phyloP scores from a whole-genome alignment of 2,329 filamentous ascomycete species.

The Verticillium dahliae region DNA sequence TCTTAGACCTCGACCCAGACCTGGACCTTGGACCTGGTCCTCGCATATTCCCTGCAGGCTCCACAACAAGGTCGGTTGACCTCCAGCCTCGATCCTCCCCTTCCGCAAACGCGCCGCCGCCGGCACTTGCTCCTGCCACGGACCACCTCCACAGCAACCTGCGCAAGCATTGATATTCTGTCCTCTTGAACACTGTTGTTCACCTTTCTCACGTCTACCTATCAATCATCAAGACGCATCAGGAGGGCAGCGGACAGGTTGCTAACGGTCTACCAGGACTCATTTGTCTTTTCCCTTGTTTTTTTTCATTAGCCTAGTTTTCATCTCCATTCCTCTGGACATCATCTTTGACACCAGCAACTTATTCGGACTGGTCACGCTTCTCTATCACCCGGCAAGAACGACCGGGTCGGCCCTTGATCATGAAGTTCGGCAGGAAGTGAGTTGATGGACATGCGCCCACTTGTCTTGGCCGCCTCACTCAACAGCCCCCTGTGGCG shows the following conservation, averaged over 20 bases:
- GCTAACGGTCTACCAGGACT: too few relatives aligned
- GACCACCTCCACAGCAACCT: background rate
- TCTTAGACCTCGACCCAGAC: too few relatives aligned
- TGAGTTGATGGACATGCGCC: conserved; percentile 25
- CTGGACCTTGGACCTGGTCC: background rate
- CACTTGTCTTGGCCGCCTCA: background rate
- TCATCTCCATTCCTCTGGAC: too few relatives aligned
- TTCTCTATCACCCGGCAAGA: background rate
- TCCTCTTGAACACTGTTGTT: background rate
- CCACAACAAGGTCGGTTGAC: background rate
- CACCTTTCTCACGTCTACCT: too few relatives aligned
- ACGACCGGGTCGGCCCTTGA: conserved; percentile 9
- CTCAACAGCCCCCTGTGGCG: background rate
- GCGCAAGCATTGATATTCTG: background rate
- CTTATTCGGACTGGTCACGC: background rate
- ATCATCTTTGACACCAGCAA: background rate
- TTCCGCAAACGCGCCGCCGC: conserved; percentile 1
- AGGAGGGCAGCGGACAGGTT: too few relatives aligned
- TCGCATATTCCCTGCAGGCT: background rate
- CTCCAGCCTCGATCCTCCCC: background rate
- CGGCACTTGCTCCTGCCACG: background rate
- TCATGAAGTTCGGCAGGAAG: conserved; percentile 60
- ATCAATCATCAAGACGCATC: too few relatives aligned
- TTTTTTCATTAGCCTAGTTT: too few relatives aligned
- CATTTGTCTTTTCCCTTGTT: too few relatives aligned